These are phyloP conservation scores for Bondarzewia mesenterica DNA, from an alignment of 1,284 basidiomycete genomes.

Conservation along the genomic window DNA sequence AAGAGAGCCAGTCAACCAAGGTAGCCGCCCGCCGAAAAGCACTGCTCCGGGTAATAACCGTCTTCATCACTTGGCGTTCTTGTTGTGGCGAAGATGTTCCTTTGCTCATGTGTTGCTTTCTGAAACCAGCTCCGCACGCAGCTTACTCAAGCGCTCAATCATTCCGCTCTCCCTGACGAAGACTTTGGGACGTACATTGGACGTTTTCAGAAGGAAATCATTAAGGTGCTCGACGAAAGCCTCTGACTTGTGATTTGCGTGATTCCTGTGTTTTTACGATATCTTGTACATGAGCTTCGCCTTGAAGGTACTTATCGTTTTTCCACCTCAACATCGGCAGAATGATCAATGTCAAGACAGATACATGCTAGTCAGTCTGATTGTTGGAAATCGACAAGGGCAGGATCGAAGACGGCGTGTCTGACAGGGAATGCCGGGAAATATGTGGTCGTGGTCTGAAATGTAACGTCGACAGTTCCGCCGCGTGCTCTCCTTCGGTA, in stretches of 20 bases:
- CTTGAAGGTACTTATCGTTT: too few relatives aligned
- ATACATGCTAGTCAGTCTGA: too few relatives aligned
- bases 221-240: constrained; percentile 41
- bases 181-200: constrained; percentile 57
- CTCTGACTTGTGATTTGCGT: constrained; percentile 13
- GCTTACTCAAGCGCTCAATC: constrained; percentile 49
- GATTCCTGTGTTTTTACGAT: too few relatives aligned
- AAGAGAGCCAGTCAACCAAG: constrained; percentile 52
- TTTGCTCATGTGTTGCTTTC: constrained; percentile 1
- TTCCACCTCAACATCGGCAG: too few relatives aligned
- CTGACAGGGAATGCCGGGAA: too few relatives aligned
- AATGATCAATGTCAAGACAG: too few relatives aligned
- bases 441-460: too few relatives aligned
- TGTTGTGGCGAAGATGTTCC: constrained; percentile 1
- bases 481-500: too few relatives aligned
- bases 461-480: too few relatives aligned
- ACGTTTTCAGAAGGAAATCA: constrained; percentile 62
- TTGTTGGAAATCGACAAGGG: too few relatives aligned
- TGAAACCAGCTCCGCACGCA: constrained; percentile 12
- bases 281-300: too few relatives aligned
- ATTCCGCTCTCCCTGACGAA: constrained; percentile 60
- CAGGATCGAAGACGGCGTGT: too few relatives aligned
- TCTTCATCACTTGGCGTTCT: not conserved
- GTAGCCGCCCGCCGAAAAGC: constrained; percentile 57
- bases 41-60: constrained; percentile 49